Percentiles rank a stretch among this genome's conserved stretches.
Conservation (phyloP, 495 filamentous ascomycete genomes). For the Neurospora sublineolata region DNA sequence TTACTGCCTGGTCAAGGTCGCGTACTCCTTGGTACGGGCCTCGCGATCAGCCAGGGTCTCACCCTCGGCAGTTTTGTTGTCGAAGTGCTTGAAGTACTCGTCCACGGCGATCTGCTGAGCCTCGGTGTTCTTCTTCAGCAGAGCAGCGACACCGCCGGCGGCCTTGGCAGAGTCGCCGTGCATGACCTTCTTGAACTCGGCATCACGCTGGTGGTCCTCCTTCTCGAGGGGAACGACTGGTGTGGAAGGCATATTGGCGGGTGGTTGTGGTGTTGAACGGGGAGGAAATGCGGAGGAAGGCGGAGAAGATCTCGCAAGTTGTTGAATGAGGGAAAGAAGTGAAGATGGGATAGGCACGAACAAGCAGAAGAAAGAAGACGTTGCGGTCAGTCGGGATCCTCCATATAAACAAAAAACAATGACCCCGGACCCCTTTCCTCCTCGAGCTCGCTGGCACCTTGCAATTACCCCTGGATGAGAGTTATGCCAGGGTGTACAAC, state of each 20-base stretch:
- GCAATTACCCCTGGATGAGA: neutral
- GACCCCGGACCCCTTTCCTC: neutral
- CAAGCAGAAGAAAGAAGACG: neutral
- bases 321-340: constrained; percentile 2
- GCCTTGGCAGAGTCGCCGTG: constrained; percentile 74
- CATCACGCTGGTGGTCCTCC: constrained; percentile 83
- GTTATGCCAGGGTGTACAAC: constrained; percentile 1
- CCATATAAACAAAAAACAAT: neutral
- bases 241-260: constrained; percentile 49
- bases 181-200: constrained; percentile 81
- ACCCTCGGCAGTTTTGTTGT: constrained; percentile 71
- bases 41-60: constrained; percentile 78
- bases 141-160: constrained; percentile 63
- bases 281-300: neutral
- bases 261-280: constrained; percentile 4
- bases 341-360: constrained; percentile 1
- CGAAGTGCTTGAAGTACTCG: constrained; percentile 99
- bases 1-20: constrained; percentile 87
- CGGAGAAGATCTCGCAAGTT: neutral
- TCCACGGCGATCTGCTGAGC: constrained; percentile 86
- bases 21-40: constrained; percentile 82
- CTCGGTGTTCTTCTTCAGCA: constrained; percentile 70
- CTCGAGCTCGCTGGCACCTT: neutral
- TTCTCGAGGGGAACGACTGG: constrained; percentile 54
- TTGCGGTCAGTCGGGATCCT: neutral